Evolutionary conservation across 2,329 filamentous ascomycete genomes (phyloP).

Genomic region (Nemania sp.): DNA sequence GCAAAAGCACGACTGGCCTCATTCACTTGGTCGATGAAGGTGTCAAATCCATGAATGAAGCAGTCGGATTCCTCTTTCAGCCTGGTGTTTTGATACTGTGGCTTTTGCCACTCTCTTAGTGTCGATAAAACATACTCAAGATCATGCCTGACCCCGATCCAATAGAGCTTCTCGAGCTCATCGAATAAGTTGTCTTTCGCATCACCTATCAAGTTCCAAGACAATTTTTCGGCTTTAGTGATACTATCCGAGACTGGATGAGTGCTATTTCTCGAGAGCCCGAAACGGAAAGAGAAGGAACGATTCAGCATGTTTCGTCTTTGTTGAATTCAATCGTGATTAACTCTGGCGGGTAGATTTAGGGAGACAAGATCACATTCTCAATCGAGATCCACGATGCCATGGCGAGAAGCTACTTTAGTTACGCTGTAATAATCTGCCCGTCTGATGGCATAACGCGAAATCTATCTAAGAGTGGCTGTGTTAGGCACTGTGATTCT

Average conservation of each 20-base stretch:
- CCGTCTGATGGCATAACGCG: background rate
- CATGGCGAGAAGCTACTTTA: background rate
- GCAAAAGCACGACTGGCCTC: conserved; percentile 22
- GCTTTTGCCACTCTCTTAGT: conserved; percentile 18
- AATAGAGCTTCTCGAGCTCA: conserved; percentile 27
- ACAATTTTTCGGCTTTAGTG: conserved; percentile 17
- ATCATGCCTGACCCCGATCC: conserved; percentile 17
- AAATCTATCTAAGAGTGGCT: conserved; percentile 8
- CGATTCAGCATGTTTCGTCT: conserved; percentile 5
- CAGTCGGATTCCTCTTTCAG: conserved; percentile 16
- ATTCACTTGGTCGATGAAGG: conserved; percentile 25
- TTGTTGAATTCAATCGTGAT: background rate
- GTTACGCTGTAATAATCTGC: background rate
- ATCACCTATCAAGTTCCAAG: conserved; percentile 20
- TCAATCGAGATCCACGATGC: background rate
- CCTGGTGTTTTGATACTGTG: conserved; percentile 9
- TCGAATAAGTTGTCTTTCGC: conserved; percentile 20
- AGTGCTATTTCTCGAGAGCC: background rate
- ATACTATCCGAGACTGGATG: conserved; percentile 10
- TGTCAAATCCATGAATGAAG: conserved; percentile 22
- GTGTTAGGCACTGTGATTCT: conserved; percentile 9
- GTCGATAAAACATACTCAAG: conserved; percentile 18
- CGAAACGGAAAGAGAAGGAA: conserved; percentile 1
- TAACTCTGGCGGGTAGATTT: background rate
- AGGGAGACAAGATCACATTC: background rate